Base-by-base conservation (phyloP, 148 eudicot genomes). In the Cornus suecica region DNA sequence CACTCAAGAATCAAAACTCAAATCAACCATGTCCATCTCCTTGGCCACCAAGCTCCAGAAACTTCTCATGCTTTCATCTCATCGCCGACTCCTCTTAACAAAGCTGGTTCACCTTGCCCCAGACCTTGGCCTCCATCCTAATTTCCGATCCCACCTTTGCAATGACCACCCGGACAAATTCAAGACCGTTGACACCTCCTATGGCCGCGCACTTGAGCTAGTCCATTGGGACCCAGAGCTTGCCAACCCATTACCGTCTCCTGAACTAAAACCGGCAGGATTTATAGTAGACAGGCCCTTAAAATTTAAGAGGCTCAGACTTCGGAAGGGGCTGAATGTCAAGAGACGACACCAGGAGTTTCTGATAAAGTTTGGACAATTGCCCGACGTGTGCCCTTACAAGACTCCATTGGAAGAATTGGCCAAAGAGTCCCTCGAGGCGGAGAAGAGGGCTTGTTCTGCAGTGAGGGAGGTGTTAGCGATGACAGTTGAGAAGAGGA, bases 151-250 rank as follows among this genome's bases (percentile, higher is more conserved):
- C 61, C 80, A 87, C 24, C 90, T 92, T 41, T 90, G 97, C 87
- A 88, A 89, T 42, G 89, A 90, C 37, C 78, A 90, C 71, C 93
- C 99, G 11, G 90, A 90, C 23, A 91, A 81, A 52, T 92, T 92
- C 74, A 91, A 87, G 84, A 84, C 75, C 13, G 90, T 95, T 52
- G 91, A 92, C 80, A 95, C 99, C 27, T 95, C 99, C 2, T 95
- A 92, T 82, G 99, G 97, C 5, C 97, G 89, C 76, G 93, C 97
- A 0, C 94, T 95, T 68, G 97, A 95, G 83, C 97, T 95, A 74
- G 94, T 91, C 11, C 75, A 88, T 1, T 92, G 97, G 91, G 91
- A 95, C 68, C 75, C 81, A 29, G 48, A 71, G 52, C 78, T 95
- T 70, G 97, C 91, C 8, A 66, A 68, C 11, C 80, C 79, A 22